Percentiles rank a stretch among this genome's conserved stretches.
phyloP scores from a whole-genome alignment of 1,284 basidiomycete species.

The Ceratobasidium sp. region DNA sequence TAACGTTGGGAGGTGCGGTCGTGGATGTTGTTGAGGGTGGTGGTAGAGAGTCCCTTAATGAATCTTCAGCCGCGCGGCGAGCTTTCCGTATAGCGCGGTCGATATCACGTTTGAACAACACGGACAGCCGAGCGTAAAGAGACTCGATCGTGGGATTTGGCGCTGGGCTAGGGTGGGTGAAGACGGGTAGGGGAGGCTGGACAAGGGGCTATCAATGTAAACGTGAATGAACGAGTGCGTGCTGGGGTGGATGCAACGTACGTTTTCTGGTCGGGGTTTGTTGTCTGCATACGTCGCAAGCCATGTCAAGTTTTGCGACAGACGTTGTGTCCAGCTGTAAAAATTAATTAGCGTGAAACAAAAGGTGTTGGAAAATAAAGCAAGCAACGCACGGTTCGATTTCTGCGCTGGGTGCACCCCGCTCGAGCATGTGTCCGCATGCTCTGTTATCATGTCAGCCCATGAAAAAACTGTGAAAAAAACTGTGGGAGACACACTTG shows the following conservation, averaged over 20 bases:
- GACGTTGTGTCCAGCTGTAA: slow-evolving; percentile 31
- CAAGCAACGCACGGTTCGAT: slow-evolving; percentile 32
- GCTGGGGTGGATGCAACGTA: neutral
- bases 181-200: slow-evolving; percentile 31
- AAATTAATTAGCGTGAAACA: neutral
- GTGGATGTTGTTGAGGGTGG: neutral
- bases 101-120: slow-evolving; percentile 34
- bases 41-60: slow-evolving; percentile 21
- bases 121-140: slow-evolving; percentile 29
- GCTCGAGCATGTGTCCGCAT: slow-evolving; percentile 35
- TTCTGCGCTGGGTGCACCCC: slow-evolving; percentile 25
- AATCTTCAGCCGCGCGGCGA: slow-evolving; percentile 33
- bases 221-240: too few relatives aligned
- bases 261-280: slow-evolving; percentile 41
- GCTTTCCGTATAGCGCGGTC: slow-evolving; percentile 39
- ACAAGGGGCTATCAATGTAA: slow-evolving; percentile 1
- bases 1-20: too few relatives aligned
- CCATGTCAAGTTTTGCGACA: slow-evolving; percentile 44
- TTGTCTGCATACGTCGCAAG: slow-evolving; percentile 43
- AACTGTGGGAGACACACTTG: slow-evolving; percentile 31
- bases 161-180: slow-evolving; percentile 35
- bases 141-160: slow-evolving; percentile 43
- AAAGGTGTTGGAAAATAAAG: neutral
- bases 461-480: slow-evolving; percentile 22
- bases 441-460: slow-evolving; percentile 8